phyloP scores from a whole-genome alignment of 225 moss, liverwort and hornwort species.

The Rhytidiadelphus loreus region DNA sequence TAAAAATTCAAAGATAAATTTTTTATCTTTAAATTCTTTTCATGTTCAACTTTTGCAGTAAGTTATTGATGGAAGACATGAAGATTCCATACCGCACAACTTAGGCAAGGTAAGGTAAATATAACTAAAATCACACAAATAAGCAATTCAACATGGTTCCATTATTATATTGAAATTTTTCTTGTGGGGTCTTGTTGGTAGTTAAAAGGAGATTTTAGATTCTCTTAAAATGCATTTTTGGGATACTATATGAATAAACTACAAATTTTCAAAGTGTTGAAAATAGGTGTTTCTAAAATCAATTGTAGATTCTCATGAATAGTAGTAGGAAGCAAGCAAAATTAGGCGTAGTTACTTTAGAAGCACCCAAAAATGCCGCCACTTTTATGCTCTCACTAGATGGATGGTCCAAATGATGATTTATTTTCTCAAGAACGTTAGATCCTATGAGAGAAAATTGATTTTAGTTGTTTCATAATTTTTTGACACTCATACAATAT shows the following conservation, averaged over 20 bases:
- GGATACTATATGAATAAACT: too few species aligned
- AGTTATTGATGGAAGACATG: neutral
- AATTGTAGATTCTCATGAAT: too few species aligned
- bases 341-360: too few species aligned
- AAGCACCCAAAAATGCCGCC: neutral
- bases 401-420: neutral
- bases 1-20: neutral
- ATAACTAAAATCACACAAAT: too few species aligned
- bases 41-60: neutral
- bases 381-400: neutral
- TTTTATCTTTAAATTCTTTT: neutral
- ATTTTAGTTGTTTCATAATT: neutral
- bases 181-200: too few species aligned
- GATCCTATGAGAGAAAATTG: rapidly evolving
- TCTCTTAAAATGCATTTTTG: too few species aligned
- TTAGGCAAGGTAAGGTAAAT: neutral
- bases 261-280: too few species aligned
- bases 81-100: neutral
- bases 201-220: too few species aligned
- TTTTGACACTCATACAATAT: rapidly evolving
- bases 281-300: too few species aligned
- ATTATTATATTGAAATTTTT: too few species aligned
- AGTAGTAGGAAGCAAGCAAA: too few species aligned
- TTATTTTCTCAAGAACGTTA: neutral
- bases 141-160: too few species aligned